Evolutionary conservation across 352 stramenopile species (phyloP), one percentile per base, ranked within the genome.

Genomic region (Phytophthora pini): DNA sequence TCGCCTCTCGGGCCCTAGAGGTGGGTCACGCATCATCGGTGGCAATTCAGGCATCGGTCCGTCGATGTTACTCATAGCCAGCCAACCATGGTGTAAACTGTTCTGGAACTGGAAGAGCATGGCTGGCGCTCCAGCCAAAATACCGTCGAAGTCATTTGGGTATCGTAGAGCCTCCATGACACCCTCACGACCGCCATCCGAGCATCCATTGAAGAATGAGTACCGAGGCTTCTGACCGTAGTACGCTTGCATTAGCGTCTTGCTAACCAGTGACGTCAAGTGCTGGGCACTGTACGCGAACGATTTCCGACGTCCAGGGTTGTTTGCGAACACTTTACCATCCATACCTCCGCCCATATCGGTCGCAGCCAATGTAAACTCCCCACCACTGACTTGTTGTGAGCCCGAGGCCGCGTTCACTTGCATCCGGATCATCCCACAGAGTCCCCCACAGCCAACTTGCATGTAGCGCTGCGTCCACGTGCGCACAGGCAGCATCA

Each of bases 391-490:
- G 2, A 73, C 50, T 26, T 76, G 36, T 15, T 58, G 39, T 1
- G 61, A 76, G 2, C 57, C 60, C 10, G 65, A 72, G 2, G 67
- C 54, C 3, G 71, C 73, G 31, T 65, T 68, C 4, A 64, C 55
- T 29, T 66, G 40, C 54, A 80, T 65, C 12, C 39, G 36, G 51
- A 76, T 78, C n/a, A 45, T 69, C 13, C 71, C 74, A 17, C 71
- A 83, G 27, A 80, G 60, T 0, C 74, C 71, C 17, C 68, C 74
- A 29, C 74, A 80, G 11, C 74, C 74, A 34, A 74, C 48, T 52
- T 80, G 71, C 60, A 78, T 71, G 54, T 79, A 80, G 12, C 71
- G 64, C 41, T 83, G 74, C 6, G 71, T 83, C 71, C 71, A 83
- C 0, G 71, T 80, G 4, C 49, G 17, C 43, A 68, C 62, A 4